Evolutionary conservation across 805 yeast species (phyloP).

Genomic region (Kuraishia ogatae): DNA sequence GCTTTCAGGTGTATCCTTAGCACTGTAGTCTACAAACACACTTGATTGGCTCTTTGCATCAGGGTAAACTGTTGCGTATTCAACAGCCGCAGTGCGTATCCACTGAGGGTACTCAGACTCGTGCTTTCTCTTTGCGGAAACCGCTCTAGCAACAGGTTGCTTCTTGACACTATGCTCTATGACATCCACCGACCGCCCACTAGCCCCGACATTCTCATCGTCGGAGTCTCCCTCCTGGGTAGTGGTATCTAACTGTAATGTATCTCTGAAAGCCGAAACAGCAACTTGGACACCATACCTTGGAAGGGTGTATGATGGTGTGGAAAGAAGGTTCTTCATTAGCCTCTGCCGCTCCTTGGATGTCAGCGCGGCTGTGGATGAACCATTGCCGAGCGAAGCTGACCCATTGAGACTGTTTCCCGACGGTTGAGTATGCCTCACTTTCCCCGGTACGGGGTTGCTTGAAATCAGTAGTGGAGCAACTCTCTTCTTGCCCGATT

Average conservation of each 20-base stretch:
- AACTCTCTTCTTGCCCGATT: slow-evolving; percentile 70
- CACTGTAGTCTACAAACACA: slow-evolving; percentile 13
- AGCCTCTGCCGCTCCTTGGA: slow-evolving; percentile 18
- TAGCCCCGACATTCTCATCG: slow-evolving; percentile 26
- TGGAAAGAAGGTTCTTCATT: slow-evolving; percentile 24
- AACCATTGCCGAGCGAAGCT: not conserved
- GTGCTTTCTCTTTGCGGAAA: slow-evolving; percentile 25
- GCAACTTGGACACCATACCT: slow-evolving; percentile 56
- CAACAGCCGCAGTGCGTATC: slow-evolving; percentile 13
- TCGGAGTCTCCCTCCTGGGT: slow-evolving; percentile 12
- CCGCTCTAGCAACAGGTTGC: slow-evolving; percentile 18
- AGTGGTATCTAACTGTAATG: slow-evolving; percentile 8
- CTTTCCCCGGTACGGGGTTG: slow-evolving; percentile 13
- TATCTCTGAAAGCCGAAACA: slow-evolving; percentile 47
- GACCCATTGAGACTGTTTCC: not conserved
- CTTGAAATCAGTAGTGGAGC: slow-evolving; percentile 42
- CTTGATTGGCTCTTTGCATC: slow-evolving; percentile 22
- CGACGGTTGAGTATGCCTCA: not conserved
- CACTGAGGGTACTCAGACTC: slow-evolving; percentile 22
- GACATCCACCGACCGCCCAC: slow-evolving; percentile 29
- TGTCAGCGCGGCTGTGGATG: slow-evolving; percentile 4
- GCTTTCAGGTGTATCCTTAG: not conserved
- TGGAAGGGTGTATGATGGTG: slow-evolving; percentile 45
- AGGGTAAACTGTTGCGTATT: slow-evolving; percentile 18
- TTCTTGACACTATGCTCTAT: slow-evolving; percentile 22